Evolutionary conservation across 192 early-diverging fungal species (phyloP), one percentile per base, ranked within the genome.

Genomic region (Entomortierella lignicola): DNA sequence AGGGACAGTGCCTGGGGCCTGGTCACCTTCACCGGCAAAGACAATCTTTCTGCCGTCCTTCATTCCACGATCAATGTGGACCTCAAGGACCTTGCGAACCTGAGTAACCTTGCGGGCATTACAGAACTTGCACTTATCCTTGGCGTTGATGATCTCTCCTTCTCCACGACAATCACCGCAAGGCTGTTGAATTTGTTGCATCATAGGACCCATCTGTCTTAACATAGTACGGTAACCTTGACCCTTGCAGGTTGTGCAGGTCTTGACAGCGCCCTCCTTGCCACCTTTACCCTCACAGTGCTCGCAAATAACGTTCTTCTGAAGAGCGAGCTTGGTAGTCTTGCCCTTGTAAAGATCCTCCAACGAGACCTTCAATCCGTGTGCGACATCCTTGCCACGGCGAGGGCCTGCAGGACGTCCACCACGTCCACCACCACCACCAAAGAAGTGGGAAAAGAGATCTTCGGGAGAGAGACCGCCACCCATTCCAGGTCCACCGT

Each of bases 181-280:
- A 30, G 95, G 90, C 81, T 98, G 96, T 84, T 99, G 98, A 85
- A 99, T 95, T 87, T 99, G 98, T 89, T 99, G 98, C 63, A 99
- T 92, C 97, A 99, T 99, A 23, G 98, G 98, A 27, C 98, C 98
- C 86, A 99, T 93, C 81, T 98, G 96, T 54, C 97, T 87, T 64
- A 97, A 86, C 61, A 92, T 89, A 27, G 97, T 85, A 84, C 92
- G 93, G 64, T 97, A 85, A 86, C 98, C 98, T 59, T 92, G 89
- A 43, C 98, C 98, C 43, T 91, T 74, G 88, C 98, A 99, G 26
- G 84, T 88, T 27, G 57, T 47, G 82, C 98, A 99, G 30, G 88
- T 83, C 86, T 90, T 90, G 54, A 94, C 94, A 15, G 96, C 91
- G 18, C 92, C 97, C 62, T 95, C 96, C 85, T 98, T 98, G 48